phyloP scores from a whole-genome alignment of 352 stramenopile genomes.

The Phytophthora tentaculata region DNA sequence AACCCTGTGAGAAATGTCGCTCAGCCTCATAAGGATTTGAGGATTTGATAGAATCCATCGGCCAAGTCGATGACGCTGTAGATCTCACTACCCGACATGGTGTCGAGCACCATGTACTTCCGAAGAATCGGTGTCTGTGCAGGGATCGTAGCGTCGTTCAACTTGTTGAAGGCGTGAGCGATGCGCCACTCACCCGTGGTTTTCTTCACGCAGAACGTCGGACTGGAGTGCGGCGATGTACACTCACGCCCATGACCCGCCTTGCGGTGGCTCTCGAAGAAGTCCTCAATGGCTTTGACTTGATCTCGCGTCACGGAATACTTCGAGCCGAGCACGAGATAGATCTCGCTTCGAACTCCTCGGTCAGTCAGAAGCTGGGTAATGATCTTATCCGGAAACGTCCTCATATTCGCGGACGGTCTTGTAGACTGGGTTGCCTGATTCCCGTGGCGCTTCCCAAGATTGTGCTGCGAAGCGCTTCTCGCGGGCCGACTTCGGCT shows the following conservation, averaged over 20 bases:
- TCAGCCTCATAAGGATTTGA: conserved; percentile 20
- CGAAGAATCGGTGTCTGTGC: conserved; percentile 4
- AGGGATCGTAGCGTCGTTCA: neutral
- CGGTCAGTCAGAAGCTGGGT: neutral
- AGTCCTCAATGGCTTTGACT: neutral
- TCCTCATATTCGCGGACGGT: neutral
- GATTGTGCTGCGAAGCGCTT: neutral
- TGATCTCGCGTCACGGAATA: neutral
- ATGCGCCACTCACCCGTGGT: neutral
- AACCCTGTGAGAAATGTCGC: conserved; percentile 36
- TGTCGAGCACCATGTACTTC: conserved; percentile 6
- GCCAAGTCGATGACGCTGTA: conserved; percentile 14
- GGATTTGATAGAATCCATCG: conserved; percentile 23
- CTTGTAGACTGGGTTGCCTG: neutral
- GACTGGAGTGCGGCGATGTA: neutral
- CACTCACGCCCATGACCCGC: neutral
- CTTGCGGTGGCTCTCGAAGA: neutral
- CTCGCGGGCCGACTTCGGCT: neutral
- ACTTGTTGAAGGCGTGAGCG: neutral
- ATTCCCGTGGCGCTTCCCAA: neutral
- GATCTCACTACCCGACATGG: neutral
- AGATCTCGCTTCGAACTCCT: neutral
- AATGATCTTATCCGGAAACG: neutral
- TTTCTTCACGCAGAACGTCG: neutral
- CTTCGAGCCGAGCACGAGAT: neutral